These are phyloP conservation scores for Claviceps sp. DNA, from an alignment of 2,329 filamentous ascomycete genomes.

Conservation along the genomic window DNA sequence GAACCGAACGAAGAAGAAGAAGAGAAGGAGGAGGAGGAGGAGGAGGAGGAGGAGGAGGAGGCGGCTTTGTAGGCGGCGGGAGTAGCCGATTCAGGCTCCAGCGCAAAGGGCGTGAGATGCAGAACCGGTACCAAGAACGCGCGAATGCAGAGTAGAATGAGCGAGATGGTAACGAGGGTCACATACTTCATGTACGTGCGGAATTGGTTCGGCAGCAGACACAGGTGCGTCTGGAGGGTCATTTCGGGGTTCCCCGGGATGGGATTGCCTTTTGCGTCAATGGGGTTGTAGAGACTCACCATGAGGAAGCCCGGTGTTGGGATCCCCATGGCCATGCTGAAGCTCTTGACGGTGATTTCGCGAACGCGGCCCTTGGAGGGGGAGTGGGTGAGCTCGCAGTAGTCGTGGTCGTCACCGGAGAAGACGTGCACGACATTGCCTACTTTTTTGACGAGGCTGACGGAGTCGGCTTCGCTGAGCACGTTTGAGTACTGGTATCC, in stretches of 20 bases:
- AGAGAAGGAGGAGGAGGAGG: background rate
- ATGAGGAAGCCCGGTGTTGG: conserved; percentile 76
- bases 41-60: background rate
- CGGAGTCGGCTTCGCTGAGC: conserved; percentile 61
- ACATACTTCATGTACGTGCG: conserved; percentile 72
- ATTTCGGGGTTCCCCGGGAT: conserved; percentile 27
- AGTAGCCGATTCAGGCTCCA: conserved; percentile 24
- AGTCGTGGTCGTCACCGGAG: conserved; percentile 95
- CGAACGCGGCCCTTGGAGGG: conserved; percentile 49
- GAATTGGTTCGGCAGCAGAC: conserved; percentile 79
- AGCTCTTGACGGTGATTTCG: conserved; percentile 91
- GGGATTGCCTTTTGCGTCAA: conserved; percentile 46
- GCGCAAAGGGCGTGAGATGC: conserved; percentile 38
- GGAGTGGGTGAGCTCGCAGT: conserved; percentile 79
- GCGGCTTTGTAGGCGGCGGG: background rate
- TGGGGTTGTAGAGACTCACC: conserved; percentile 83
- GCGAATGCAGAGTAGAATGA: conserved; percentile 37
- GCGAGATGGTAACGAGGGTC: conserved; percentile 41
- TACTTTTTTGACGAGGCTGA: conserved; percentile 60
- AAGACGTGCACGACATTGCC: conserved; percentile 79
- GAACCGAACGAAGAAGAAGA: conserved; percentile 6
- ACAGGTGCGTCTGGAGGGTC: conserved; percentile 81
- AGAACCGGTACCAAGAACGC: conserved; percentile 45
- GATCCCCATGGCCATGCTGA: conserved; percentile 95
- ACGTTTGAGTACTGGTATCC: conserved; percentile 98